phyloP scores from a whole-genome alignment of 2,329 filamentous ascomycete species.

The Chaetomiaceae sp. region DNA sequence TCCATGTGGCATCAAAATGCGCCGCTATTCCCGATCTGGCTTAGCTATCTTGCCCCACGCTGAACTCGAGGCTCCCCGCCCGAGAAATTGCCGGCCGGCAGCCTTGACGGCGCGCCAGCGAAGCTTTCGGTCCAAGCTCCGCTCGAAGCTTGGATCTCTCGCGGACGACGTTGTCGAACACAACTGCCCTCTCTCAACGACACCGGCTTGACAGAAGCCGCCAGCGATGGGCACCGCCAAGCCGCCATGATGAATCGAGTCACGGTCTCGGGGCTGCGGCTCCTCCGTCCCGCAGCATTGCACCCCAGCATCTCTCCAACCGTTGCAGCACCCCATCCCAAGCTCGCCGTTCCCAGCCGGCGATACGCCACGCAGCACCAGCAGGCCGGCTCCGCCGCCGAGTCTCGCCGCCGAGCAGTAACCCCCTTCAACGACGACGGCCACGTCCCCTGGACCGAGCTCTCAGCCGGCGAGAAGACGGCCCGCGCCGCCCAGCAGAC shows the following conservation, averaged over 20 bases:
- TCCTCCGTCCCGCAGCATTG: constrained; percentile 8
- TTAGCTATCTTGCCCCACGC: constrained; percentile 20
- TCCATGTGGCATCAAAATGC: constrained; percentile 32
- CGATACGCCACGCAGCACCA: constrained; percentile 54
- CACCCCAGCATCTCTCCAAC: constrained; percentile 11
- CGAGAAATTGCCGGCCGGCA: constrained; percentile 17
- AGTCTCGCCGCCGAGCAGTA: constrained; percentile 61
- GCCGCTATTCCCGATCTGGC: constrained; percentile 35
- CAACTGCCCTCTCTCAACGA: neutral
- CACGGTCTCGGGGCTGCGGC: constrained; percentile 18
- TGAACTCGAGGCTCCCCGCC: constrained; percentile 32
- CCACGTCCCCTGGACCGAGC: constrained; percentile 71
- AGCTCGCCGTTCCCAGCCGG: constrained; percentile 35
- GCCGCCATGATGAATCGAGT: constrained; percentile 44
- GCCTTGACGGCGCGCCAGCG: neutral
- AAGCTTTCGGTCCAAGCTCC: constrained; percentile 3
- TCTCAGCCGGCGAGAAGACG: constrained; percentile 73
- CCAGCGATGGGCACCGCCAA: constrained; percentile 32
- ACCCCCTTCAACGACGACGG: constrained; percentile 87
- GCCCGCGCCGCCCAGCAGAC: constrained; percentile 84
- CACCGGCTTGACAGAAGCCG: constrained; percentile 5
- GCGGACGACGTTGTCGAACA: neutral
- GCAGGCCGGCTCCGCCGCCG: constrained; percentile 27
- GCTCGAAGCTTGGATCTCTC: neutral
- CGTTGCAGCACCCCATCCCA: constrained; percentile 30